Conservation (phyloP, 306 rosid genomes). For the Cucurbita maxima region DNA sequence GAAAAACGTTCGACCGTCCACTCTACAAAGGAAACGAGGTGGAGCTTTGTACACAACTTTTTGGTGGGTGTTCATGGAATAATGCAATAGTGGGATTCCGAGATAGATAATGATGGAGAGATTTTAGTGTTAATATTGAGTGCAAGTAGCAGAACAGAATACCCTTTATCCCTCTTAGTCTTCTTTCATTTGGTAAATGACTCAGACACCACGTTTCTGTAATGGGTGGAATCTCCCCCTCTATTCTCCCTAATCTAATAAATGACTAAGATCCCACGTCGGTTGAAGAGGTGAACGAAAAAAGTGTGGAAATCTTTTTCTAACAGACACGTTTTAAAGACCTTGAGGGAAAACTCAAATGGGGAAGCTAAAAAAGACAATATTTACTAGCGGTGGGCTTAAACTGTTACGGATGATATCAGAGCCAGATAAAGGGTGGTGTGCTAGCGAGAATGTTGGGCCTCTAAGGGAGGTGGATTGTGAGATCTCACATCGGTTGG, state of each 20-base stretch:
- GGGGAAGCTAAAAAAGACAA: too few species aligned
- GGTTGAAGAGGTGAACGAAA: too few species aligned
- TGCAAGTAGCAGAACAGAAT: background rate
- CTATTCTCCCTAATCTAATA: background rate
- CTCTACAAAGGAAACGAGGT: background rate
- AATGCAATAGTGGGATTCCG: background rate
- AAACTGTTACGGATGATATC: too few species aligned
- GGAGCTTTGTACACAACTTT: background rate
- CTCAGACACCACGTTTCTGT: background rate
- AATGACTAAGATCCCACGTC: too few species aligned
- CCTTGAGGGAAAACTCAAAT: too few species aligned
- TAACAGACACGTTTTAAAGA: too few species aligned
- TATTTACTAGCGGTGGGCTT: too few species aligned
- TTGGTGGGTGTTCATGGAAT: background rate
- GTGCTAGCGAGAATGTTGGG: too few species aligned
- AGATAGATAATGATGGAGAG: background rate
- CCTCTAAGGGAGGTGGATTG: too few species aligned
- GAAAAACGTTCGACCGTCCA: conserved; percentile 14
- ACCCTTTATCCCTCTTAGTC: background rate
- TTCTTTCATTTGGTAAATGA: background rate
- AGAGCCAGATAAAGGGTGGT: too few species aligned
- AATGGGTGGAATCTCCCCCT: background rate
- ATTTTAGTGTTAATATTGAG: background rate
- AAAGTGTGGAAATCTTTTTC: too few species aligned
- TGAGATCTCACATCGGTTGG: too few species aligned